Conservation (phyloP, 73 alveolate species). For the Tetrahymena borealis region DNA sequence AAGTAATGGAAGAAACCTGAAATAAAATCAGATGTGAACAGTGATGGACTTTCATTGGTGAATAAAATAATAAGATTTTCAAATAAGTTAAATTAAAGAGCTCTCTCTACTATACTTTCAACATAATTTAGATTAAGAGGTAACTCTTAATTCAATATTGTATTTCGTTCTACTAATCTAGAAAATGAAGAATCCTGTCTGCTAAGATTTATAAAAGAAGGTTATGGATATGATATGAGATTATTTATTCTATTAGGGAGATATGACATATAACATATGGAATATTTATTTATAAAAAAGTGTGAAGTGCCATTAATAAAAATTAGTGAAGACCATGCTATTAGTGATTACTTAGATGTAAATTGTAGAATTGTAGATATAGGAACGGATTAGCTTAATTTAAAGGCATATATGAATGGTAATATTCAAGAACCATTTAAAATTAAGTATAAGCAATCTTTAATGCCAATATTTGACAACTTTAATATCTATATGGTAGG, state of each 20-base stretch:
- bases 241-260: neutral
- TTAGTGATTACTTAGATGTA: neutral
- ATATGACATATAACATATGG: neutral
- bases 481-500: neutral
- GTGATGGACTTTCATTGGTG: neutral
- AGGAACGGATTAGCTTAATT: neutral
- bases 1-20: neutral
- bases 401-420: neutral
- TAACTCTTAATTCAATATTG: neutral
- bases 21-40: neutral
- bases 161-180: neutral
- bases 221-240: neutral
- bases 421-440: neutral
- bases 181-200: neutral
- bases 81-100: neutral
- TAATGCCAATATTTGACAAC: neutral
- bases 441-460: neutral
- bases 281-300: neutral
- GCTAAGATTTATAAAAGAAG: neutral
- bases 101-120: neutral
- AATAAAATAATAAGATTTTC: neutral
- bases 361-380: neutral
- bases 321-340: neutral
- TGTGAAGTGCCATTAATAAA: neutral
- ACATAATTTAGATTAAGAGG: neutral